Conservation (phyloP, 2,329 filamentous ascomycete genomes). For the Hymenoscyphus fraxineus region DNA sequence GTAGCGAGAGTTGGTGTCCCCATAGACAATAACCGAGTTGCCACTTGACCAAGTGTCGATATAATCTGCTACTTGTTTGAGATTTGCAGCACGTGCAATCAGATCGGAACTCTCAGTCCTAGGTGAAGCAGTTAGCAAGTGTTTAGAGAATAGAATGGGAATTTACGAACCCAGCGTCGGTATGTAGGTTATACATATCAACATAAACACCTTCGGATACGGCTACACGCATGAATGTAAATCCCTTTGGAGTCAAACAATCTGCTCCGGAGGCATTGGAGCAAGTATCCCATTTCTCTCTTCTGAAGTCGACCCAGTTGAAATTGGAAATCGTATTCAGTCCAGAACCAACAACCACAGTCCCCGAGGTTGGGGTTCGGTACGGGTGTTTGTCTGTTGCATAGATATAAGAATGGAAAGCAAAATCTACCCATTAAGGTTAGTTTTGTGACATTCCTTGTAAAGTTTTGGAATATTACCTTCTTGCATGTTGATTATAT, state of each 20-base stretch:
- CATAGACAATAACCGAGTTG: constrained; percentile 60
- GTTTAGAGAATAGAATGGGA: neutral
- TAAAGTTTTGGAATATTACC: constrained; percentile 19
- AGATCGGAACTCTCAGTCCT: constrained; percentile 47
- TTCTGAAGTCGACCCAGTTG: constrained; percentile 51
- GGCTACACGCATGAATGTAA: constrained; percentile 60
- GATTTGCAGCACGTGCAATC: constrained; percentile 53
- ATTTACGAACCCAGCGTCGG: constrained; percentile 54
- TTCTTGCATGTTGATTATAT: constrained; percentile 64
- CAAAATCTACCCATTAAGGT: constrained; percentile 50
- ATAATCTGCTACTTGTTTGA: constrained; percentile 56
- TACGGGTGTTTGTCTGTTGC: constrained; percentile 54
- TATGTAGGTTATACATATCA: constrained; percentile 64
- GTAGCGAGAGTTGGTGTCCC: constrained; percentile 65
- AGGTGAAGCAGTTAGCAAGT: neutral
- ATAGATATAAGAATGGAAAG: constrained; percentile 63
- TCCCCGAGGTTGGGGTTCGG: constrained; percentile 62
- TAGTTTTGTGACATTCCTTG: neutral
- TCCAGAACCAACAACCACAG: constrained; percentile 58
- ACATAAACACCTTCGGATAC: constrained; percentile 52
- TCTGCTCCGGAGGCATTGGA: constrained; percentile 53
- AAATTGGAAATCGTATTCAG: constrained; percentile 61
- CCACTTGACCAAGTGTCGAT: constrained; percentile 53
- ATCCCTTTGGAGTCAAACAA: constrained; percentile 67
- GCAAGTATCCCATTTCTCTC: constrained; percentile 58